phyloP scores from a whole-genome alignment of 2,329 filamentous ascomycete species.

The Mycosphaerelloides madeirae region DNA sequence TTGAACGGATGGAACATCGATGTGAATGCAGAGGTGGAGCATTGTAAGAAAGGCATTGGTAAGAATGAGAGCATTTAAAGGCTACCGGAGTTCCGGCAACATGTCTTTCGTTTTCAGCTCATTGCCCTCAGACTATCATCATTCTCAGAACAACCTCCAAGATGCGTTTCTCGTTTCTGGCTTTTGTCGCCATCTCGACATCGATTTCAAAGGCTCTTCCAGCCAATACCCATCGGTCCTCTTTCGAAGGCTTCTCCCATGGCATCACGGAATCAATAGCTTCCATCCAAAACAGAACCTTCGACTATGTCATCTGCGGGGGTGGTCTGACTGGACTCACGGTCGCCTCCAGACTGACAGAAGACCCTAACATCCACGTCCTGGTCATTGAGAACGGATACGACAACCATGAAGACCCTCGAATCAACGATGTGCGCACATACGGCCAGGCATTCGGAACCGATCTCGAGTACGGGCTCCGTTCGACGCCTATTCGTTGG shows the following conservation, averaged over 20 bases:
- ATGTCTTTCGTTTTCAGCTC: no score
- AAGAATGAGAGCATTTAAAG: no score
- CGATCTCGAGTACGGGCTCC: conserved; percentile 20
- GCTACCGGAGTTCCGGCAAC: no score
- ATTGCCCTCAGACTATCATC: no score
- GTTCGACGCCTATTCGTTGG: conserved; percentile 21
- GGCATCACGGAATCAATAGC: conserved; percentile 16
- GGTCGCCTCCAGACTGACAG: conserved; percentile 21
- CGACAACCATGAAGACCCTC: conserved; percentile 16
- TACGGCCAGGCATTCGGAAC: conserved; percentile 22
- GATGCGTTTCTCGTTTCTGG: no score
- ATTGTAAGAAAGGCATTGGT: no score
- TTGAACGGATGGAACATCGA: no score
- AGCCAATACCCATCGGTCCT: not conserved
- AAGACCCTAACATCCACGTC: conserved; percentile 20
- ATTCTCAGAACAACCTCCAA: no score
- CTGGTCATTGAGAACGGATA: conserved; percentile 24
- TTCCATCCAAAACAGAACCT: conserved; percentile 10
- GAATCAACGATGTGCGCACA: conserved; percentile 21
- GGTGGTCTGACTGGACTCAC: conserved; percentile 25
- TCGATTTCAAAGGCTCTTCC: no score
- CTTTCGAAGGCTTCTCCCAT: conserved; percentile 3
- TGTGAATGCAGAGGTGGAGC: no score
- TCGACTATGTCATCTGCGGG: conserved; percentile 25
- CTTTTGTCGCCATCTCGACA: not conserved